Base-by-base conservation (phyloP, 225 moss, liverwort and hornwort genomes). In the Anthoceros angustus region DNA sequence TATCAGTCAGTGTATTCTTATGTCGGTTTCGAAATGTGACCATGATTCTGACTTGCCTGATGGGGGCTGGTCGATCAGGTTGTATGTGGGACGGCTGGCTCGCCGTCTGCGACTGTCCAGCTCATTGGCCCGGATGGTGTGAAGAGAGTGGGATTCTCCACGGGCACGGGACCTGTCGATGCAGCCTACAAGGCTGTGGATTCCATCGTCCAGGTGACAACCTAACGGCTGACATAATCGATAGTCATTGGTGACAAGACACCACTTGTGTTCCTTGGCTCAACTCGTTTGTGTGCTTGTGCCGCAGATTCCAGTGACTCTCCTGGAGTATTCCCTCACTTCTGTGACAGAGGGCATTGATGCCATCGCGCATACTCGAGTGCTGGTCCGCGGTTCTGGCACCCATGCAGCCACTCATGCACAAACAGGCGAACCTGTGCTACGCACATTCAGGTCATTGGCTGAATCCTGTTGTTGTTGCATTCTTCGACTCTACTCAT, bases 121-220 rank as follows among this genome's bases (percentile, higher is more conserved):
- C 76, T 98, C 42, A 50, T 80, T 55, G 87, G 92, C 62, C 92
- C 81, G 40, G 92, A 86, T 78, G 92, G 92, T 42, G 70, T 75
- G 10, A 64, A 86, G 69, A 80, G 84, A 25, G 75, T 98, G 25
- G 98, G 98, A 40, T 80, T 82, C 64, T 79, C 89, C 15, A 70
- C 89, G 25, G 92, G 98, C 48, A 92, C 89, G 40, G 89, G 92
- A 41, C 98, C 98, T 42, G 71, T 98, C 5, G 98, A 98, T 74
- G 98, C 98, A 45, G 77, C 89, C 3, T 98, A 87, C 86, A 98
- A 92, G 82, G 89, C 89, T 68, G 89, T 92, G 71, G 98, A 98
- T 76, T 79, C 72, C 39, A 81, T 89, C 48, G 98, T 92, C 70
- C 66, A 89, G 76, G 81, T 81, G 63, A 23, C 39, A 50, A 40